Conservation (phyloP, 2,329 filamentous ascomycete species). For the Xylariaceae sp. region DNA sequence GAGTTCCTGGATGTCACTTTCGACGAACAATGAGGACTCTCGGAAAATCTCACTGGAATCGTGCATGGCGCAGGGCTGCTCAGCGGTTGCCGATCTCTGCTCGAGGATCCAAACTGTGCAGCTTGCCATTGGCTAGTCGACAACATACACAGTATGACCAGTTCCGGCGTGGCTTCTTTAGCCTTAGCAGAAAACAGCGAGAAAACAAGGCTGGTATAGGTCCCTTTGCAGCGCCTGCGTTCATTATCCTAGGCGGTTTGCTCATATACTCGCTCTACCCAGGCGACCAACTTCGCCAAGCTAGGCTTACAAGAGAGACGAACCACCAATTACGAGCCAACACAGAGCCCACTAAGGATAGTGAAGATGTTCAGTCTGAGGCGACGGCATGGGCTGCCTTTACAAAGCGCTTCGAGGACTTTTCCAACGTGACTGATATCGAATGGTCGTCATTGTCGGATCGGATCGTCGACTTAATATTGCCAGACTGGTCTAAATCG, state of each 20-base stretch:
- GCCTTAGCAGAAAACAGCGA: constrained; percentile 26
- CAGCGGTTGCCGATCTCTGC: constrained; percentile 17
- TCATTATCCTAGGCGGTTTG: constrained; percentile 43
- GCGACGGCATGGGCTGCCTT: constrained; percentile 56
- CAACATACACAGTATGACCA: constrained; percentile 15
- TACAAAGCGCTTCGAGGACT: constrained; percentile 53
- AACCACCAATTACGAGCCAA: constrained; percentile 21
- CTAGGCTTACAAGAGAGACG: constrained; percentile 26
- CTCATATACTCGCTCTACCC: constrained; percentile 49
- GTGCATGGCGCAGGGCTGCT: constrained; percentile 16
- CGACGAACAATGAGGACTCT: constrained; percentile 23
- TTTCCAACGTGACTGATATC: constrained; percentile 60
- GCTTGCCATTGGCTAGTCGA: constrained; percentile 20
- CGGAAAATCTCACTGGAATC: constrained; percentile 19
- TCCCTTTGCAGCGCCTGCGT: constrained; percentile 37
- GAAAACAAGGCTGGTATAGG: constrained; percentile 36
- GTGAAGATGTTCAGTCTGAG: constrained; percentile 23
- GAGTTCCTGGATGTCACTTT: constrained; percentile 16
- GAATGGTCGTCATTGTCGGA: constrained; percentile 63
- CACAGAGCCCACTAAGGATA: constrained; percentile 21
- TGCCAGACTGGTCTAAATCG: constrained; percentile 81
- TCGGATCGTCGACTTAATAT: constrained; percentile 70
- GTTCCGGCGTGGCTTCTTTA: constrained; percentile 37
- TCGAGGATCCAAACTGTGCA: constrained; percentile 14
- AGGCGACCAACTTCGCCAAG: constrained; percentile 42